A percentile compares a stretch with the other conserved stretches of the same genome.
Evolutionary conservation across 2,329 filamentous ascomycete species (phyloP).

Genomic region (Diaporthe sp.): DNA sequence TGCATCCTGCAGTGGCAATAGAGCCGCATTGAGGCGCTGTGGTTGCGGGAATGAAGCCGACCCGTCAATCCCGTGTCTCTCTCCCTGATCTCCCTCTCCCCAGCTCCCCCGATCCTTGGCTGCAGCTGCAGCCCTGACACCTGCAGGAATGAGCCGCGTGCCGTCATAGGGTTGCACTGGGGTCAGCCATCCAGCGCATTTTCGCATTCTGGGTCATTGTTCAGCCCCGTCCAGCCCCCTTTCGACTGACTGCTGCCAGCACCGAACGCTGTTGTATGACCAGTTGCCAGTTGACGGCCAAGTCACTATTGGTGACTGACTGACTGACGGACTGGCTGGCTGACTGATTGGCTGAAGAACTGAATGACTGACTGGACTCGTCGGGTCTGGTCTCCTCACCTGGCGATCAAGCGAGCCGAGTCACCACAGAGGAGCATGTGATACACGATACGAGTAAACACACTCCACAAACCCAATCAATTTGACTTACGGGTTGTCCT

Average conservation of each 20-base stretch:
- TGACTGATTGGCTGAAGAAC: not conserved
- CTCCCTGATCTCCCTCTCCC: conserved; percentile 4
- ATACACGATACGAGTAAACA: not conserved
- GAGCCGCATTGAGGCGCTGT: not conserved
- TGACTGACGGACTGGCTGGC: not conserved
- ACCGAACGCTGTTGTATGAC: not conserved
- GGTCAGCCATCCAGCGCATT: not conserved
- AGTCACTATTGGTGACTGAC: not conserved
- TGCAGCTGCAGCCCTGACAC: conserved; percentile 20
- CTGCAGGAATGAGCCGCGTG: conserved; percentile 25
- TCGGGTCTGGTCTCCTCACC: not conserved
- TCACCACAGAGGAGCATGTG: not conserved
- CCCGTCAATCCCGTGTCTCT: conserved; percentile 12
- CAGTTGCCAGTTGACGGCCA: not conserved
- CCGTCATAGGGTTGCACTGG: conserved; percentile 16
- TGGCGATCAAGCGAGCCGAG: not conserved
- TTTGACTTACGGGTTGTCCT: not conserved
- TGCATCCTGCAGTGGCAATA: not conserved
- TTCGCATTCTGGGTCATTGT: not conserved
- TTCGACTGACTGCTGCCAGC: not conserved
- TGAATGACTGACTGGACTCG: not conserved
- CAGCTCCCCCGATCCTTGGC: not conserved
- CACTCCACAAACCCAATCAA: not conserved
- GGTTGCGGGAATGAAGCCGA: conserved; percentile 11
- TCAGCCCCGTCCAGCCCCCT: not conserved